Conservation (phyloP, 257 asterid species). For the Haberlea rhodopensis region DNA sequence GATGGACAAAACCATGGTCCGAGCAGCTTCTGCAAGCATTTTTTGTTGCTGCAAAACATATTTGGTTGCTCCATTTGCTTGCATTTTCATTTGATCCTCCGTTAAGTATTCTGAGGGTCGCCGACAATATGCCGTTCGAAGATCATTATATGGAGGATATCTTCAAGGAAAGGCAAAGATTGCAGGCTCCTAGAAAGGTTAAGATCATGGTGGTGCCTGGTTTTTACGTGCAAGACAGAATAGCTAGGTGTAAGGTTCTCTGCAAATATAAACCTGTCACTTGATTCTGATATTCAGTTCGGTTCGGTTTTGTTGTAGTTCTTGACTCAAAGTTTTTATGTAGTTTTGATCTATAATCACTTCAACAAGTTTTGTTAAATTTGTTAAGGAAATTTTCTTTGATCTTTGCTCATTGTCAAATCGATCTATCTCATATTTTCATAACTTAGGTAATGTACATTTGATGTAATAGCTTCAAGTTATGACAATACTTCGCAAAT, state of each 20-base stretch:
- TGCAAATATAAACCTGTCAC: slow-evolving; percentile 62
- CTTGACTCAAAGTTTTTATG: background rate
- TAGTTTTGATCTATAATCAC: background rate
- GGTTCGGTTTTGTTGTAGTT: background rate
- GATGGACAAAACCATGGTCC: slow-evolving; percentile 89
- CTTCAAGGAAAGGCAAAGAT: slow-evolving; percentile 50
- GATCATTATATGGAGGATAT: slow-evolving; percentile 77
- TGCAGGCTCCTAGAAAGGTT: slow-evolving; percentile 55
- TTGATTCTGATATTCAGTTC: slow-evolving; percentile 4
- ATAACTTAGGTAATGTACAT: too few relatives aligned
- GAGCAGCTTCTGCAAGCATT: slow-evolving; percentile 90
- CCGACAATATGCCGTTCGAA: slow-evolving; percentile 58
- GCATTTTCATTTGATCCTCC: slow-evolving; percentile 70
- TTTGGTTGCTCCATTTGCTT: slow-evolving; percentile 92
- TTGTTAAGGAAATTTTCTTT: too few relatives aligned
- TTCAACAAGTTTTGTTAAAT: background rate
- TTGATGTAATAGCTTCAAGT: too few relatives aligned
- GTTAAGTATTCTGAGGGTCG: slow-evolving; percentile 57
- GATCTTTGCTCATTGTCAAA: too few relatives aligned
- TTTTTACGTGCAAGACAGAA: slow-evolving; percentile 73
- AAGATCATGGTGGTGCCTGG: slow-evolving; percentile 95
- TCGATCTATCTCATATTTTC: too few relatives aligned
- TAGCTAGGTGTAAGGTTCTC: slow-evolving; percentile 76
- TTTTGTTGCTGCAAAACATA: slow-evolving; percentile 82
- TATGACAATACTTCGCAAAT: too few relatives aligned